phyloP scores from a whole-genome alignment of 1,139 yeast genomes.

The Saccharomycopsis hybrid region DNA sequence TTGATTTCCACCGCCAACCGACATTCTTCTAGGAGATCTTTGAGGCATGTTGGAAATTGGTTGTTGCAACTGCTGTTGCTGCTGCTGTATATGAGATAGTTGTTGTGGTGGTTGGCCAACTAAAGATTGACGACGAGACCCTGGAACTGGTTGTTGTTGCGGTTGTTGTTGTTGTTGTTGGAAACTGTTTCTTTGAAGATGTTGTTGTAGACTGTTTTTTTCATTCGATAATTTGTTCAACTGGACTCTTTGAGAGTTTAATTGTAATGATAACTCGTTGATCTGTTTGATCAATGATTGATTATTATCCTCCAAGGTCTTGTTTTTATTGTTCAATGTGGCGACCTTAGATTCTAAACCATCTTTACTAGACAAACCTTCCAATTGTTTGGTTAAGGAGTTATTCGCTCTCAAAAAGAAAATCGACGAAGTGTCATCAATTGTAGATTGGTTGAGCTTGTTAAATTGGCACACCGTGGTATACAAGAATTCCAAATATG shows the following conservation, averaged over 20 bases:
- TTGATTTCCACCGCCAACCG: neutral
- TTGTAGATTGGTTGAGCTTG: constrained; percentile 37
- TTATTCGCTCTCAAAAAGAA: constrained; percentile 8
- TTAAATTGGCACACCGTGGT: constrained; percentile 69
- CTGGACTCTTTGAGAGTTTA: constrained; percentile 15
- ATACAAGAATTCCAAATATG: constrained; percentile 81
- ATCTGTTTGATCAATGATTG: constrained; percentile 17
- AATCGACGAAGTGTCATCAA: constrained; percentile 10
- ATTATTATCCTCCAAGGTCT: constrained; percentile 15
- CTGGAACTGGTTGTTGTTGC: constrained; percentile 21
- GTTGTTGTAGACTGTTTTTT: constrained; percentile 22
- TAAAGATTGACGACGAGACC: constrained; percentile 8
- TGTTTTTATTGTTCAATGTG: constrained; percentile 16
- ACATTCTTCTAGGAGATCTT: constrained; percentile 9
- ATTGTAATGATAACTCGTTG: constrained; percentile 21
- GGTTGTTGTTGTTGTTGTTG: constrained; percentile 19
- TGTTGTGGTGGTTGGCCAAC: neutral
- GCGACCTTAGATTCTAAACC: constrained; percentile 7
- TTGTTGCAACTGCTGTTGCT: constrained; percentile 5
- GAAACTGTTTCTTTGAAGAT: constrained; percentile 13
- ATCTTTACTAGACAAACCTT: neutral
- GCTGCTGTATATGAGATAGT: constrained; percentile 2
- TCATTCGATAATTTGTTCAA: constrained; percentile 23
- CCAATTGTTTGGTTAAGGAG: constrained; percentile 2
- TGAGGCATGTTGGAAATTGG: neutral